These are phyloP conservation scores for Botrytis sinoallii DNA, from an alignment of 2,329 filamentous ascomycete genomes.

Conservation along the genomic window DNA sequence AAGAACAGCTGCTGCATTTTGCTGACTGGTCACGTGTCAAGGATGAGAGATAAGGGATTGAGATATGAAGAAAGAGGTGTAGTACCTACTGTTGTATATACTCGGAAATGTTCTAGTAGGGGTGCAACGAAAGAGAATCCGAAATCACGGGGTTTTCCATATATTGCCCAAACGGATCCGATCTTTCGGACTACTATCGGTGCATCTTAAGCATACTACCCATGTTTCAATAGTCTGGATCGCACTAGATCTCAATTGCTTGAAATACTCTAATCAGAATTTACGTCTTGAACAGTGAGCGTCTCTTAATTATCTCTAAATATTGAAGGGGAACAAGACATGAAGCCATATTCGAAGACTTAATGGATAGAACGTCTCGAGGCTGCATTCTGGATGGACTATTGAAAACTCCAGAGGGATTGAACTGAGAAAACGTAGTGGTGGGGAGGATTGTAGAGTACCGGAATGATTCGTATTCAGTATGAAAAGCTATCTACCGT, in stretches of 20 bases:
- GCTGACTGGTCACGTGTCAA: background rate
- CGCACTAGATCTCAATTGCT: background rate
- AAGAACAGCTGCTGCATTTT: background rate
- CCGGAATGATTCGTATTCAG: background rate
- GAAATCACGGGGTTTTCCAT: background rate
- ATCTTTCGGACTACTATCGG: background rate
- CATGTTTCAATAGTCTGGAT: background rate
- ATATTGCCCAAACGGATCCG: accelerated
- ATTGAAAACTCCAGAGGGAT: background rate
- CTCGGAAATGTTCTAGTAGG: background rate
- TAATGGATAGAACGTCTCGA: background rate
- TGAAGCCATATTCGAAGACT: background rate
- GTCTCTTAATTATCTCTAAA: background rate
- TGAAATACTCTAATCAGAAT: background rate
- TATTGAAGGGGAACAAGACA: background rate
- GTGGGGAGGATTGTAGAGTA: too few relatives aligned
- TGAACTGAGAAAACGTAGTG: too few relatives aligned
- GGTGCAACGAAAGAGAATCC: background rate
- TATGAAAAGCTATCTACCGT: background rate
- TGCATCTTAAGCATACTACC: background rate
- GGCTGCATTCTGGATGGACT: background rate
- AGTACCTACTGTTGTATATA: background rate
- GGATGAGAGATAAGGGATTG: too few relatives aligned
- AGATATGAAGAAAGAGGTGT: background rate
- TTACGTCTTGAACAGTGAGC: background rate